Evolutionary conservation across 148 eudicot genomes (phyloP), one percentile per base, ranked within the genome.

Genomic region (Rhododendron mucronatum): DNA sequence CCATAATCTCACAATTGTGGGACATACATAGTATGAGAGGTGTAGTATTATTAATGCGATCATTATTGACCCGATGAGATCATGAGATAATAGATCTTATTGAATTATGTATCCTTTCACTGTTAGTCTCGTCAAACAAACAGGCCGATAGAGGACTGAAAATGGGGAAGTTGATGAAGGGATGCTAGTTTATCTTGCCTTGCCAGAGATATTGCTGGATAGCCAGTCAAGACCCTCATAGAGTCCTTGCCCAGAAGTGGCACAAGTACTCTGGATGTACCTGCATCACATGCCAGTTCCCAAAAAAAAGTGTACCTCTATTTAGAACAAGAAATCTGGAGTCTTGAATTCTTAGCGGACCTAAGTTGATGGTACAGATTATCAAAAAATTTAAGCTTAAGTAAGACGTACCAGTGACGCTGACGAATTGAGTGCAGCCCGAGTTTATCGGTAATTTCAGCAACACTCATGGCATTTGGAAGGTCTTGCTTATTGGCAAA

Each of bases 401-500:
- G 47, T 14, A 44, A 23, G 44, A 37, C 37, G 11, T 90, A 92
- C 94, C 94, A 91, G 81, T 84, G 89, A 20, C 91, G 93, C 0
- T 89, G 92, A 63, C 92, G 91, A 35, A 94, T 89, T 33, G 95
- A 91, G 50, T 91, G 91, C 47, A 94, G 91, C 82, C 93, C 95
- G 39, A 94, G 94, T 84, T 91, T 92, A 48, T 94, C 95, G 50
- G 93, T 91, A 61, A 92, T 84, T 89, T 94, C 96, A 83, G 96
- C 85, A 81, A 91, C 94, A 53, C 84, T 47, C 95, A 94, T 90
- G 37, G 95, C 90, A 91, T 90, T 91, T 30, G 96, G 96, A 86
- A 94, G 94, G 76, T 93, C 95, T 87, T 91, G 95, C 83, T 94
- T 94, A 65, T 94, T 94, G 57, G 96, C 96, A 90, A 94, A 91